Conservation (phyloP, 768 basidiomycete species). For the Xerocomellus chrysenteron region DNA sequence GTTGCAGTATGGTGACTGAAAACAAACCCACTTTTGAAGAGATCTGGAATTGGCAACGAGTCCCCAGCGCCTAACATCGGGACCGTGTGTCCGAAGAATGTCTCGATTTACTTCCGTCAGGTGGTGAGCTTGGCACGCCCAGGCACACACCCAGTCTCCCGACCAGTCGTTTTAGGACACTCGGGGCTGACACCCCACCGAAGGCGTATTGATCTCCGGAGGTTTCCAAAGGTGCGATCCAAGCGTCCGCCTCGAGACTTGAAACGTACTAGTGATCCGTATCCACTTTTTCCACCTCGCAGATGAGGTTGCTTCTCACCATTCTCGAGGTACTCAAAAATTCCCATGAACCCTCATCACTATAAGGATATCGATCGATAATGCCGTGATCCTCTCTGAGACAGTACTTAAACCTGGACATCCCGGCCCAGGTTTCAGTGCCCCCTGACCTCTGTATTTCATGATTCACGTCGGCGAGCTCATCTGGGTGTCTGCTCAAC, state of each 20-base stretch:
- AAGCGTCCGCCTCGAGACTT: too few species aligned
- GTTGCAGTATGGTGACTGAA: too few species aligned
- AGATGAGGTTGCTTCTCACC: neutral
- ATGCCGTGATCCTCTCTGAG: neutral
- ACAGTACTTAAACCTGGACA: conserved; percentile 3
- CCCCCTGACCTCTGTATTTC: neutral
- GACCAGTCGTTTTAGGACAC: too few species aligned
- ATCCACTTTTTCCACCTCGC: neutral
- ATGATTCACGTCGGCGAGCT: conserved; percentile 42
- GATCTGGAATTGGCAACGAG: too few species aligned
- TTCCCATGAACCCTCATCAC: neutral
- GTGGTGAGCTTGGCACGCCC: neutral
- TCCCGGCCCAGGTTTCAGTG: neutral
- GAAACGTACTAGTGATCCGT: neutral
- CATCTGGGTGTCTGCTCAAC: conserved; percentile 63
- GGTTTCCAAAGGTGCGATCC: too few species aligned
- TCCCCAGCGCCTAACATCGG: too few species aligned
- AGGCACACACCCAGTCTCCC: neutral
- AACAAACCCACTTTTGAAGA: too few species aligned
- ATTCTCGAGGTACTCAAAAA: neutral
- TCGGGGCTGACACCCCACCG: too few species aligned
- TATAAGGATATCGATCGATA: neutral
- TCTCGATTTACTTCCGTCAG: neutral
- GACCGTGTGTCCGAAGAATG: too few species aligned
- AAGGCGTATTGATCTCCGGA: too few species aligned